These are phyloP conservation scores for Hygrophorus russula DNA, from an alignment of 768 basidiomycete genomes.

Conservation along the genomic window DNA sequence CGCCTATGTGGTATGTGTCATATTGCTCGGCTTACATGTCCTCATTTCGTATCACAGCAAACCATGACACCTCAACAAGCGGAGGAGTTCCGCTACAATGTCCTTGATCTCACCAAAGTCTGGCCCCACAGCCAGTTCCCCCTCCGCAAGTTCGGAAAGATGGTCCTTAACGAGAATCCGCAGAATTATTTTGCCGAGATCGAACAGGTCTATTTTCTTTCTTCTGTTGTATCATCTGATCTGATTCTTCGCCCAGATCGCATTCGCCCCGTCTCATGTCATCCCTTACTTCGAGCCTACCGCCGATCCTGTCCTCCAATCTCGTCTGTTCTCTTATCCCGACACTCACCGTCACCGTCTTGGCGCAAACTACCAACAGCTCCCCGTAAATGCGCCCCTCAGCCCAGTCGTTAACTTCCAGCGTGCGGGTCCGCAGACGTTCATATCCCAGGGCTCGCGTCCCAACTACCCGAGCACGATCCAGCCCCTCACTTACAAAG, in stretches of 20 bases:
- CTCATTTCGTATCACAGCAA: slow-evolving; percentile 39
- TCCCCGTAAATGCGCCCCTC: slow-evolving; percentile 79
- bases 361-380: slow-evolving; percentile 70
- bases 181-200: slow-evolving; percentile 92
- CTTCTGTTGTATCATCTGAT: slow-evolving; percentile 14
- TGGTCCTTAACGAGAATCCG: slow-evolving; percentile 69
- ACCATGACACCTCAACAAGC: slow-evolving; percentile 91
- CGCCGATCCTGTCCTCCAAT: slow-evolving; percentile 87
- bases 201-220: slow-evolving; percentile 61
- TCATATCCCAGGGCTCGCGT: slow-evolving; percentile 70
- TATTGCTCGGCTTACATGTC: neutral
- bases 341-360: slow-evolving; percentile 83
- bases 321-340: slow-evolving; percentile 90
- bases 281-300: slow-evolving; percentile 86
- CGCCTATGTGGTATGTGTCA: slow-evolving; percentile 58
- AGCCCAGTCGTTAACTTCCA: slow-evolving; percentile 83
- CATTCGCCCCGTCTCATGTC: slow-evolving; percentile 83
- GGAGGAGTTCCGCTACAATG: slow-evolving; percentile 81
- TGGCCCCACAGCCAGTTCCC: slow-evolving; percentile 86
- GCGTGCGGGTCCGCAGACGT: slow-evolving; percentile 63
- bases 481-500: slow-evolving; percentile 55
- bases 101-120: slow-evolving; percentile 85
- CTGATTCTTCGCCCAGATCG: slow-evolving; percentile 28
- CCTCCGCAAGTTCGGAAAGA: slow-evolving; percentile 78
- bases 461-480: slow-evolving; percentile 85